Evolutionary conservation across 257 asterid species (phyloP).

Genomic region (Gentiana straminea): DNA sequence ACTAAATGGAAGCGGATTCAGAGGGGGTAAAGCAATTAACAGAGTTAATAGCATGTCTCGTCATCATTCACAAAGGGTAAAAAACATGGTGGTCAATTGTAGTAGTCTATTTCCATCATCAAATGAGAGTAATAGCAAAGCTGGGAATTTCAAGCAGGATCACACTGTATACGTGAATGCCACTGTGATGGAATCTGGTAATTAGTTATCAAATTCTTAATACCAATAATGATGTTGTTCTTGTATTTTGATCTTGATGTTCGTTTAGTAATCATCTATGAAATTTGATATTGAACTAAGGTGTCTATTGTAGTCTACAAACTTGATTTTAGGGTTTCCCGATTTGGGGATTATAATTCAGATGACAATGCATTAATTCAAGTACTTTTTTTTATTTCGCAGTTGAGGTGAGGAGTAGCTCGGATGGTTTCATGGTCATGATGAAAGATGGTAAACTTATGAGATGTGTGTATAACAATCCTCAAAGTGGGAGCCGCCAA

Average conservation of each 20-base stretch:
- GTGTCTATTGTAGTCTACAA: no score
- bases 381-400: background rate
- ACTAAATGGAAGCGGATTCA: constrained; percentile 32
- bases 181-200: constrained; percentile 92
- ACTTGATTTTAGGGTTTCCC: no score
- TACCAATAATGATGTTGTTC: no score
- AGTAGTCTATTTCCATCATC: constrained; percentile 81
- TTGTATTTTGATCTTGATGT: no score
- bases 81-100: constrained; percentile 31
- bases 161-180: constrained; percentile 82
- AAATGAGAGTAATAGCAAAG: constrained; percentile 79
- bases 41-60: constrained; percentile 11
- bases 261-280: no score
- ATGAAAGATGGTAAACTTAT: constrained; percentile 70
- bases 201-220: background rate
- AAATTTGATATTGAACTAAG: no score
- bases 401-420: constrained; percentile 79
- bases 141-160: constrained; percentile 57
- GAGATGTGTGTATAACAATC: constrained; percentile 62
- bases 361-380: no score
- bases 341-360: no score
- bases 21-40: constrained; percentile 38
- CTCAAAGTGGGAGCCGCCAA: constrained; percentile 52
- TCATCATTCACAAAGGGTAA: constrained; percentile 20
- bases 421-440: constrained; percentile 78